These are phyloP conservation scores for Bryoglossum gracile DNA, from an alignment of 495 filamentous ascomycete species.

Conservation along the genomic window DNA sequence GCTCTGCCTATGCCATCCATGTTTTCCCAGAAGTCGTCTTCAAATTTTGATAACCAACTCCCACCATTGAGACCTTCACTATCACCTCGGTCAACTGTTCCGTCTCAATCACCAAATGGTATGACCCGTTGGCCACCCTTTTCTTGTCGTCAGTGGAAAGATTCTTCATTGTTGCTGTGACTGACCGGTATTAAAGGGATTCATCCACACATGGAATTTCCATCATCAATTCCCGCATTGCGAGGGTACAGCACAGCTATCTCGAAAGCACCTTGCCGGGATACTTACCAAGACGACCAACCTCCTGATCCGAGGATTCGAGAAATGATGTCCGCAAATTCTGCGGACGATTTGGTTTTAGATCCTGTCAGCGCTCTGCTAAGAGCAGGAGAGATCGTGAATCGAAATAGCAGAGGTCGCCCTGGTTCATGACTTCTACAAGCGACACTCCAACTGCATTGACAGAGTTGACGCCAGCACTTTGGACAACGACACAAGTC, in stretches of 20 bases:
- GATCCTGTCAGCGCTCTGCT: conserved; percentile 42
- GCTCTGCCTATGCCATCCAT: conserved; percentile 20
- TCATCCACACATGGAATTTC: conserved; percentile 12
- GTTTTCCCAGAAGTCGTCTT: conserved; percentile 17
- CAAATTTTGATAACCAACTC: conserved; percentile 21
- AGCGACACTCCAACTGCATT: background rate
- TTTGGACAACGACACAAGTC: too few relatives aligned
- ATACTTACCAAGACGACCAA: background rate
- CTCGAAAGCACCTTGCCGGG: background rate
- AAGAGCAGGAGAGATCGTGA: conserved; percentile 46
- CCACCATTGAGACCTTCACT: conserved; percentile 21
- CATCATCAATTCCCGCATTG: conserved; percentile 12
- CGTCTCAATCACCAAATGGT: conserved; percentile 21
- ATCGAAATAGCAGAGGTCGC: conserved; percentile 26
- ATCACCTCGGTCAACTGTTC: conserved; percentile 19
- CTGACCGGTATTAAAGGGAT: conserved; percentile 6
- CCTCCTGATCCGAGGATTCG: conserved; percentile 6
- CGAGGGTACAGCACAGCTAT: conserved; percentile 9
- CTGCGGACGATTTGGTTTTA: conserved; percentile 12
- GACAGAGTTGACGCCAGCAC: background rate
- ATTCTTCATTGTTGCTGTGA: background rate
- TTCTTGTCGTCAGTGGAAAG: background rate
- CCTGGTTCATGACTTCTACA: background rate
- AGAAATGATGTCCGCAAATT: conserved; percentile 5
- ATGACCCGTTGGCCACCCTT: background rate